A percentile compares a stretch with the other conserved stretches of the same genome.
Evolutionary conservation across 108 stramenopile genomes (phyloP).

Genomic region (Epithemia pelagica): DNA sequence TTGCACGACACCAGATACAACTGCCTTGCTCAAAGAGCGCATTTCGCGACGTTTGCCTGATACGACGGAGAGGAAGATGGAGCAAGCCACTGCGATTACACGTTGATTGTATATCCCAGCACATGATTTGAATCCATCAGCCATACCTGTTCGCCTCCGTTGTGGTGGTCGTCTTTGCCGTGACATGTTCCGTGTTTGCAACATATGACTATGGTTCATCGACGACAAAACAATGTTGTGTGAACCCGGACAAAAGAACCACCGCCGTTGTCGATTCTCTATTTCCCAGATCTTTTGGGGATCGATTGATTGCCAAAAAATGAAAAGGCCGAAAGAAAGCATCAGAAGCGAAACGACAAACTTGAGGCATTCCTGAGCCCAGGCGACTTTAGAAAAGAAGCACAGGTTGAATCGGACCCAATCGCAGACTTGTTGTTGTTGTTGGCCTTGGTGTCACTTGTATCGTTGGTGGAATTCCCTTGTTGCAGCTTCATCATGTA

Average conservation of each 20-base stretch:
- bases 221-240: constrained; percentile 21
- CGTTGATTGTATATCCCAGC: constrained; percentile 8
- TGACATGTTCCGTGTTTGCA: constrained; percentile 15
- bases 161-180: constrained; percentile 14
- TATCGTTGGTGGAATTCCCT: constrained; percentile 21
- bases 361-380: not conserved
- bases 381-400: not conserved
- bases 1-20: constrained; percentile 5
- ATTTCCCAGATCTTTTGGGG: constrained; percentile 23
- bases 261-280: constrained; percentile 17
- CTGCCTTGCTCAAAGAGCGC: not conserved
- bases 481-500: constrained; percentile 38
- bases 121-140: constrained; percentile 1
- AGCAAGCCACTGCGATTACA: constrained; percentile 4
- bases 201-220: constrained; percentile 24
- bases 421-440: constrained; percentile 4
- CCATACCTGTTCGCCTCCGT: constrained; percentile 5
- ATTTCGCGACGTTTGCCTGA: constrained; percentile 2
- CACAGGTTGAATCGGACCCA: not conserved
- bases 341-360: not conserved
- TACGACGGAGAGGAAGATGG: not conserved
- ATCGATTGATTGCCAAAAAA: not conserved
- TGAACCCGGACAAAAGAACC: constrained; percentile 14
- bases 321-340: not conserved
- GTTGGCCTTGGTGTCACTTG: no score